Evolutionary conservation across 352 stramenopile species (phyloP), one percentile per base, ranked within the genome.

Genomic region (Blastocystis sp.): DNA sequence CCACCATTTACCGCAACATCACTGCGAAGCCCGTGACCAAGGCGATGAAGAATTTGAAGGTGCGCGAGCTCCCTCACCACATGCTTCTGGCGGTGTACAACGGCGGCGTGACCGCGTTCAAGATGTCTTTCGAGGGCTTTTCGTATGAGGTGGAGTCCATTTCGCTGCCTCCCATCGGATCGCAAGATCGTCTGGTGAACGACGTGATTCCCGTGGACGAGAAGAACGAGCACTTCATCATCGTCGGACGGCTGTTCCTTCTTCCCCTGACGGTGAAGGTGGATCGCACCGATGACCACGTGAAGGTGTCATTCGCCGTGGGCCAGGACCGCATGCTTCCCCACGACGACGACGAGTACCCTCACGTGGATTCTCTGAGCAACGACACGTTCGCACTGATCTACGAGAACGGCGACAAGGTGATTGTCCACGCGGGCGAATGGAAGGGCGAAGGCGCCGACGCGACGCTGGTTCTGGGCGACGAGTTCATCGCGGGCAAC

Each of bases 1-100:
- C 54, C 38, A 79, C 49, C 54, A 79, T 79, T 36, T 67, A 79
- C 54, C 69, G 69, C 54, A 79, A 79, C 69, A 44, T 67, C 8
- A 63, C 69, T 1, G 29, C 63, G 8, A 36, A 63, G 49, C 9
- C 4, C 4, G 64, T 67, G 32, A 27, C 21, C 27, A 51, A 79
- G 6, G 32, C 21, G 9, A 63, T 79, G 49, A 34, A 64, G 9
- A 79, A 79, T 29, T 38, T 79, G 36, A 79, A 79, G 69, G 32
- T 79, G 49, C 29, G 69, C 18, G 29, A 79, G 49, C 49, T 79
- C 4, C n/a, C 63, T 44, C 27, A 18, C 29, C 18, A 11, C 49
- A 63, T 79, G 49, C 63, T n/a, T 16, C 32, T 79, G 49, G 24
- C 38, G 3, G 69, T 65, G 27, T 79, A 44, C 54, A 36, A 79